Conservation (phyloP, 202 grass and related monocot genomes). For the Zizania palustris region DNA sequence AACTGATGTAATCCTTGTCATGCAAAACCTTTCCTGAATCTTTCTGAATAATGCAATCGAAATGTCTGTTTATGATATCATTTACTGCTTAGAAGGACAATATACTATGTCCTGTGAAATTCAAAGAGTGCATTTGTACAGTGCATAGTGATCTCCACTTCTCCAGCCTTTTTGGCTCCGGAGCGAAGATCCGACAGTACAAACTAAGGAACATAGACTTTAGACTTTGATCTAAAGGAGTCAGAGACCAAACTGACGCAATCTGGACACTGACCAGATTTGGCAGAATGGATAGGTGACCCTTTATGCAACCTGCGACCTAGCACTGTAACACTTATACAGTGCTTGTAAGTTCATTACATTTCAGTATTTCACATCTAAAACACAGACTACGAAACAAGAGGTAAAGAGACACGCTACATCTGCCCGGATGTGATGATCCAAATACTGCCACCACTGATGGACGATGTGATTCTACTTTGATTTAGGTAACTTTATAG, state of each 20-base stretch:
- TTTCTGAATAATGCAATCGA: conserved; percentile 32
- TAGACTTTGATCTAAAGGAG: conserved; percentile 34
- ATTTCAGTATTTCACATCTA: conserved; percentile 51
- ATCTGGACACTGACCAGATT: conserved; percentile 40
- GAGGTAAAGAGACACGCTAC: conserved; percentile 50
- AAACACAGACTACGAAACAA: conserved; percentile 36
- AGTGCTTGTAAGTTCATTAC: conserved; percentile 44
- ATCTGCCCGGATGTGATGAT: conserved; percentile 62
- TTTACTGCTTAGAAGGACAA: conserved; percentile 18
- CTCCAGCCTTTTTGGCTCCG: conserved; percentile 59
- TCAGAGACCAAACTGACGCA: conserved; percentile 44
- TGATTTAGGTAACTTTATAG: conserved; percentile 45
- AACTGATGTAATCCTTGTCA: conserved; percentile 25
- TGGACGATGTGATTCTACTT: conserved; percentile 60
- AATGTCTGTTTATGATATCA: not conserved
- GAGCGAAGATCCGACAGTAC: conserved; percentile 43
- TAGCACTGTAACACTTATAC: conserved; percentile 50
- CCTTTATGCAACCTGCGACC: conserved; percentile 50
- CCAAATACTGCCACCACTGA: conserved; percentile 68
- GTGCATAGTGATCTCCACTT: conserved; percentile 48
- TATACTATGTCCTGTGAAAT: conserved; percentile 37
- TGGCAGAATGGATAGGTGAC: conserved; percentile 46
- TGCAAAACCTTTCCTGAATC: conserved; percentile 8
- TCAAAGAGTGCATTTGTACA: conserved; percentile 34
- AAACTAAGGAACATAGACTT: conserved; percentile 27